These are phyloP conservation scores for Penicillium sp. DNA, from an alignment of 2,329 filamentous ascomycete species.

Conservation along the genomic window DNA sequence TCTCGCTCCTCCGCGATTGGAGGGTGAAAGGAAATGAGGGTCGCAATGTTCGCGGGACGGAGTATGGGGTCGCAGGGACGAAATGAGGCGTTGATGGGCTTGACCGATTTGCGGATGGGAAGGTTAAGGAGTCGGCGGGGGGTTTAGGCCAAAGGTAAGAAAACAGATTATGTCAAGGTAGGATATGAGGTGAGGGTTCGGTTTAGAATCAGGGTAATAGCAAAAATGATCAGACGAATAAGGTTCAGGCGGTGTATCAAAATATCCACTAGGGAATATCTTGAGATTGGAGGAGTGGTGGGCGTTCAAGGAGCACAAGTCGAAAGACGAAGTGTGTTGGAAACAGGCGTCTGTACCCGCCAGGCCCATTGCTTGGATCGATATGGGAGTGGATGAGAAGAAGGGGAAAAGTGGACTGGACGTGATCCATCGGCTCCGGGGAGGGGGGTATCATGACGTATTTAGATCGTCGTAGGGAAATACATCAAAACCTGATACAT, in stretches of 20 bases:
- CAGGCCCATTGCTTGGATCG: slow-evolving; percentile 23
- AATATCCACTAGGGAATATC: background rate
- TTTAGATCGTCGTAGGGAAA: slow-evolving; percentile 18
- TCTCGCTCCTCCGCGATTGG: slow-evolving; percentile 32
- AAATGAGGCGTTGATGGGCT: slow-evolving; percentile 35
- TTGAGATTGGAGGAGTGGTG: background rate
- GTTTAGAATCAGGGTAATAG: slow-evolving; percentile 12
- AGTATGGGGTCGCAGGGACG: slow-evolving; percentile 29
- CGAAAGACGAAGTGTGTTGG: background rate
- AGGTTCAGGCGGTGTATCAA: slow-evolving; percentile 18
- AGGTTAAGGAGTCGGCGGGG: slow-evolving; percentile 1
- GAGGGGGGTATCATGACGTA: slow-evolving; percentile 35
- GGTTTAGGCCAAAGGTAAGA: background rate
- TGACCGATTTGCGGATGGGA: slow-evolving; percentile 18
- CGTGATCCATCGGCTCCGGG: slow-evolving; percentile 27
- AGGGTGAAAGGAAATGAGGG: slow-evolving; percentile 28
- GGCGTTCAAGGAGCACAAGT: background rate
- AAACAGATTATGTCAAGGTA: slow-evolving; percentile 8
- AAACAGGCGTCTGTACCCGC: slow-evolving; percentile 16
- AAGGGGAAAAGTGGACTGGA: slow-evolving; percentile 20
- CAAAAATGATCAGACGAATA: slow-evolving; percentile 8
- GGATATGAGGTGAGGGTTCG: slow-evolving; percentile 6
- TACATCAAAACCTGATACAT: slow-evolving; percentile 7
- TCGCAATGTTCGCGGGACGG: slow-evolving; percentile 25
- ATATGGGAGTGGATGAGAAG: slow-evolving; percentile 20